phyloP scores from a whole-genome alignment of 352 stramenopile genomes.

The Phytophthora sp. region DNA sequence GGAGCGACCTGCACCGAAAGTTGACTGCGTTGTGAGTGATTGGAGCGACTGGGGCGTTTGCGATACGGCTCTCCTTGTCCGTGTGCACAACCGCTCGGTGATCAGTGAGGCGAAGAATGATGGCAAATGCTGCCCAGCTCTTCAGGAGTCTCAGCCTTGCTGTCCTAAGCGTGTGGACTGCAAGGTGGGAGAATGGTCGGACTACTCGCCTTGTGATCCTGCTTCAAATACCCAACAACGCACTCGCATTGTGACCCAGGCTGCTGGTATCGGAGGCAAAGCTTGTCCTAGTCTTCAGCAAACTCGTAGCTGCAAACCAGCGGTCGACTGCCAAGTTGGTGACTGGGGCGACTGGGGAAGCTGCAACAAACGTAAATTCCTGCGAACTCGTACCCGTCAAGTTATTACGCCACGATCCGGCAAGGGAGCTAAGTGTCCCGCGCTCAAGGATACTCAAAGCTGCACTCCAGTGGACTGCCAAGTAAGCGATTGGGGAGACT shows the following conservation, averaged over 20 bases:
- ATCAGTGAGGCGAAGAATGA: conserved; percentile 30
- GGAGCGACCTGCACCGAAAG: conserved; percentile 41
- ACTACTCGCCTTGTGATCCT: conserved; percentile 48
- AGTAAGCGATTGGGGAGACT: conserved; percentile 50
- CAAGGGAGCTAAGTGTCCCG: conserved; percentile 43
- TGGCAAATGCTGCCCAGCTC: conserved; percentile 39
- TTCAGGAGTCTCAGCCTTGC: conserved; percentile 43
- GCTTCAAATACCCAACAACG: conserved; percentile 55
- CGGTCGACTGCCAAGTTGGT: conserved; percentile 66
- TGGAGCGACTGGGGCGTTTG: conserved; percentile 51
- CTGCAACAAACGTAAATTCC: conserved; percentile 41
- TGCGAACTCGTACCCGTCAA: conserved; percentile 42
- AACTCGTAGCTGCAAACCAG: conserved; percentile 38
- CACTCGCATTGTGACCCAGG: conserved; percentile 43
- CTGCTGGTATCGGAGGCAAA: conserved; percentile 42
- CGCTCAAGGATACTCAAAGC: conserved; percentile 34
- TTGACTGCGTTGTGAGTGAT: conserved; percentile 49
- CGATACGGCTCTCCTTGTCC: conserved; percentile 22
- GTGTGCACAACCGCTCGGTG: conserved; percentile 40
- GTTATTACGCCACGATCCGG: conserved; percentile 39
- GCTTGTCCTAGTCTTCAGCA: conserved; percentile 46
- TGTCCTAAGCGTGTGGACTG: conserved; percentile 53
- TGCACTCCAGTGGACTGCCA: conserved; percentile 58
- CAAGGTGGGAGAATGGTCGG: conserved; percentile 52
- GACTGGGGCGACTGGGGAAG: conserved; percentile 49